Percentiles rank a stretch among this genome's conserved stretches.
phyloP scores from a whole-genome alignment of 176 grass and related monocot genomes.

The Avena eriantha region DNA sequence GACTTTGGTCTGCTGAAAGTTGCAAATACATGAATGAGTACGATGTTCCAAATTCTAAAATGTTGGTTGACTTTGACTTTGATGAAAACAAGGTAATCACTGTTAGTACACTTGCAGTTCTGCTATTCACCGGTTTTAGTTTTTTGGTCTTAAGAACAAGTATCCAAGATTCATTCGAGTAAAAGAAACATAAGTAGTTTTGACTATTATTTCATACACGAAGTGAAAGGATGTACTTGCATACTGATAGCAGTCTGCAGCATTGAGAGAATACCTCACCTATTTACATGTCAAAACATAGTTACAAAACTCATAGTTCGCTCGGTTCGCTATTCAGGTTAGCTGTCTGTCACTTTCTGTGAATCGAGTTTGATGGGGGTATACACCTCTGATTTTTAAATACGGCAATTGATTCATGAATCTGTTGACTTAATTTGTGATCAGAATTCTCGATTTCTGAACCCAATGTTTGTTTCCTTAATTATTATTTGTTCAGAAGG shows the following conservation, averaged over 20 bases:
- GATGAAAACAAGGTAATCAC: constrained; percentile 94
- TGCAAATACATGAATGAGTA: constrained; percentile 83
- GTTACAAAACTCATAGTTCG: neutral
- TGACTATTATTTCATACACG: neutral
- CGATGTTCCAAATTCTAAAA: constrained; percentile 57
- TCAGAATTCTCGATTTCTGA: neutral
- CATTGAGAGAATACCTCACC: neutral
- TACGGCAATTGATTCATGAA: neutral
- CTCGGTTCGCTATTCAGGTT: neutral
- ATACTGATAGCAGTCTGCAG: constrained; percentile 7
- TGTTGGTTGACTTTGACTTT: constrained; percentile 85
- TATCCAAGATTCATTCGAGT: neutral
- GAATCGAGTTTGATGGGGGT: neutral
- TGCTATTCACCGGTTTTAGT: constrained; percentile 3
- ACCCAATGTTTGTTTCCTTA: neutral
- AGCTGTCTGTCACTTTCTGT: neutral
- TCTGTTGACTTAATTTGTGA: neutral
- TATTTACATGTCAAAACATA: neutral
- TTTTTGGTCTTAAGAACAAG: constrained; percentile 27
- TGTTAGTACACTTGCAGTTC: neutral
- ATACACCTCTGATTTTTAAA: neutral
- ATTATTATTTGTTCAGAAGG: neutral
- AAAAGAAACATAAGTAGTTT: neutral
- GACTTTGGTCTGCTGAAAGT: constrained; percentile 90
- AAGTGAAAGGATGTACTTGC: neutral